Conservation (phyloP, 768 basidiomycete species). For the Mrakia gelida region DNA sequence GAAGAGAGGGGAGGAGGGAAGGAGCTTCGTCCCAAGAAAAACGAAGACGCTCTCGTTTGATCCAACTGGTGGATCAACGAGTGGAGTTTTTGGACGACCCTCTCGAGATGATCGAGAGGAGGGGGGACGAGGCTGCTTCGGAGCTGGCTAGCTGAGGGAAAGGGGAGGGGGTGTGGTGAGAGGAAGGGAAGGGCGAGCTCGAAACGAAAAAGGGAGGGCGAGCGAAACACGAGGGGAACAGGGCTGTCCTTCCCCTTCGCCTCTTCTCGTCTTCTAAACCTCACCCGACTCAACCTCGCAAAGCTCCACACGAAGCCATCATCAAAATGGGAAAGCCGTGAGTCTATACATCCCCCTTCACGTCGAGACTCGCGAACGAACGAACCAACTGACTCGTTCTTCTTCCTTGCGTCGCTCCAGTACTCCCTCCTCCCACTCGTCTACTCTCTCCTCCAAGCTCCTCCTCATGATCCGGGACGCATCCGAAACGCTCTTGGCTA, state of each 20-base stretch:
- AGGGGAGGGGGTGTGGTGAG: not conserved
- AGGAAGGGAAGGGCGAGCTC: conserved; percentile 27
- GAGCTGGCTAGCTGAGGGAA: not conserved
- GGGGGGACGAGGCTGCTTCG: not conserved
- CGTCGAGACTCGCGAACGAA: not conserved
- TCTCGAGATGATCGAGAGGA: not conserved
- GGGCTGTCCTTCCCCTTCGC: too few species aligned
- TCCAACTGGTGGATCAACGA: too few species aligned
- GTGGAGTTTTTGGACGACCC: too few species aligned
- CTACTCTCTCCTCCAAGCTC: conserved; percentile 45
- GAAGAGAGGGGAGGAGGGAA: not conserved
- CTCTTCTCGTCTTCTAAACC: not conserved
- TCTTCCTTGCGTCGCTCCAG: not conserved
- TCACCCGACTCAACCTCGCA: not conserved
- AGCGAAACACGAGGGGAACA: not conserved
- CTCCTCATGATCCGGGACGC: conserved; percentile 63
- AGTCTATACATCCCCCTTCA: not conserved
- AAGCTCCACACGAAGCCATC: not conserved
- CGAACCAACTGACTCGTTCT: not conserved
- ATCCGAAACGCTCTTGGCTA: conserved; percentile 62
- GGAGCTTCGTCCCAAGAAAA: conserved; percentile 3
- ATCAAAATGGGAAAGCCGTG: not conserved
- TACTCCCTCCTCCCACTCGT: not conserved
- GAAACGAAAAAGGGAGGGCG: not conserved
- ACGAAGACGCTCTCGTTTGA: too few species aligned